Percentiles rank a stretch among this genome's conserved stretches.
phyloP scores from a whole-genome alignment of 805 yeast genomes.

The Ogataea corticis region DNA sequence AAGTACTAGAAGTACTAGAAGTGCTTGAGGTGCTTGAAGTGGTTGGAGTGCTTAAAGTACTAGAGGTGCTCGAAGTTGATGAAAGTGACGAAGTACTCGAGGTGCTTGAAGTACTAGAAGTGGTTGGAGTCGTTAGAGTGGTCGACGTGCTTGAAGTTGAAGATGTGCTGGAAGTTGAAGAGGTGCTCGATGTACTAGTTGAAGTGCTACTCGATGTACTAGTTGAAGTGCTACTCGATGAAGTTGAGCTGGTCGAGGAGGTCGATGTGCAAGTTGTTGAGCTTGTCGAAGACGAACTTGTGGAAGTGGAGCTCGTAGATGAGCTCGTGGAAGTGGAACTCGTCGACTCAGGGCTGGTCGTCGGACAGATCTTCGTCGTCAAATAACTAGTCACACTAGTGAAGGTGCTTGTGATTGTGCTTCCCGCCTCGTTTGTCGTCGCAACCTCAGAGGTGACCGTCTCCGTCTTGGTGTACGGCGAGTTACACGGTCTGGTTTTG shows the following conservation, averaged over 20 bases:
- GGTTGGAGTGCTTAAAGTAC: not conserved
- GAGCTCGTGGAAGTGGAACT: constrained; percentile 5
- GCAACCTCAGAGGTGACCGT: constrained; percentile 7
- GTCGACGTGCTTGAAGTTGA: constrained; percentile 2
- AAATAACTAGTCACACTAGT: constrained; percentile 6
- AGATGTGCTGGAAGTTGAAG: constrained; percentile 8
- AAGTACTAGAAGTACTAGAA: not conserved
- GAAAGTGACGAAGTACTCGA: constrained; percentile 1
- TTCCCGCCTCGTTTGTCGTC: constrained; percentile 8
- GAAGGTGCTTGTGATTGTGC: constrained; percentile 3
- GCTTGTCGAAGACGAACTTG: constrained; percentile 1
- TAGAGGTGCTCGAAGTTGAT: constrained; percentile 1
- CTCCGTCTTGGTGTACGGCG: constrained; percentile 17
- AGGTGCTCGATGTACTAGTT: not conserved
- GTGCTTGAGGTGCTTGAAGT: constrained; percentile 5
- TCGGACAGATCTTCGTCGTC: constrained; percentile 9
- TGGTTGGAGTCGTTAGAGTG: not conserved
- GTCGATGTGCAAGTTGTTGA: constrained; percentile 3
- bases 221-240: constrained; percentile 1
- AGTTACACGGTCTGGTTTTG: constrained; percentile 19
- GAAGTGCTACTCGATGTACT: not conserved
- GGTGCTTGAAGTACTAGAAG: constrained; percentile 2
- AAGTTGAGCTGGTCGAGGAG: constrained; percentile 1
- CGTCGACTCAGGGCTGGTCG: not conserved
- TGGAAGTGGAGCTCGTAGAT: not conserved